phyloP scores from a whole-genome alignment of 495 filamentous ascomycete genomes.

The Immersiella caudata region DNA sequence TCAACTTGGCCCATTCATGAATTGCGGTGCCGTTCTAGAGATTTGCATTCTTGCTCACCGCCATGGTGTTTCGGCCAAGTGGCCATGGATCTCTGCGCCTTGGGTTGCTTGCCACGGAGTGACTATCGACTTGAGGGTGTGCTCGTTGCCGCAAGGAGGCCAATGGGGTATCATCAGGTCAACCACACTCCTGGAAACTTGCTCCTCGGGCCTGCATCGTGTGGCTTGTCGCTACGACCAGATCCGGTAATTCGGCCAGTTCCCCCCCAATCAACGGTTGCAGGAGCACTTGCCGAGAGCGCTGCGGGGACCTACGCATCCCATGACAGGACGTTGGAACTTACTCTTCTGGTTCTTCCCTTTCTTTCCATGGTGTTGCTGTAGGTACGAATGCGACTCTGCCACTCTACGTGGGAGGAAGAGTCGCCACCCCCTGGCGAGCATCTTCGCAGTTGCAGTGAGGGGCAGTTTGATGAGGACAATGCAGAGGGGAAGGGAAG shows the following conservation, averaged over 20 bases:
- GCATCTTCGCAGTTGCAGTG: not conserved
- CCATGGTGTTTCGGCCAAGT: slow-evolving; percentile 1
- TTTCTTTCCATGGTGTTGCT: slow-evolving; percentile 1
- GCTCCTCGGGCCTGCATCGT: slow-evolving; percentile 6
- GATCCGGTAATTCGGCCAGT: slow-evolving; percentile 4
- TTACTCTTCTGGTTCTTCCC: not conserved
- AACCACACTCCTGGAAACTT: slow-evolving; percentile 30
- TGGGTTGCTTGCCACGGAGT: not conserved
- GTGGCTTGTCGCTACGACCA: slow-evolving; percentile 16
- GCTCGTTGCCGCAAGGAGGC: slow-evolving; percentile 10
- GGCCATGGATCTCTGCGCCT: not conserved
- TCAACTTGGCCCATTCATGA: not conserved
- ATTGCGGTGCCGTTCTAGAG: not conserved
- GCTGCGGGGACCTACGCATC: slow-evolving; percentile 6
- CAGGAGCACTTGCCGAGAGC: slow-evolving; percentile 15
- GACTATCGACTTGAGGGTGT: slow-evolving; percentile 1
- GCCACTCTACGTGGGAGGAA: not conserved
- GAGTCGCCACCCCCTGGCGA: slow-evolving; percentile 24
- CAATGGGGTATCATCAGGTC: slow-evolving; percentile 30
- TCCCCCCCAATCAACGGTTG: slow-evolving; percentile 9
- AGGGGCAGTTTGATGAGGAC: not conserved
- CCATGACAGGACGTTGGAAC: slow-evolving; percentile 5
- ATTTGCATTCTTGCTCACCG: not conserved
- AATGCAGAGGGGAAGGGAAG: not conserved
- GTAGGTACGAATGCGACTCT: slow-evolving; percentile 14